phyloP scores from a whole-genome alignment of 805 yeast species.

The Candida coquimbonensis region DNA sequence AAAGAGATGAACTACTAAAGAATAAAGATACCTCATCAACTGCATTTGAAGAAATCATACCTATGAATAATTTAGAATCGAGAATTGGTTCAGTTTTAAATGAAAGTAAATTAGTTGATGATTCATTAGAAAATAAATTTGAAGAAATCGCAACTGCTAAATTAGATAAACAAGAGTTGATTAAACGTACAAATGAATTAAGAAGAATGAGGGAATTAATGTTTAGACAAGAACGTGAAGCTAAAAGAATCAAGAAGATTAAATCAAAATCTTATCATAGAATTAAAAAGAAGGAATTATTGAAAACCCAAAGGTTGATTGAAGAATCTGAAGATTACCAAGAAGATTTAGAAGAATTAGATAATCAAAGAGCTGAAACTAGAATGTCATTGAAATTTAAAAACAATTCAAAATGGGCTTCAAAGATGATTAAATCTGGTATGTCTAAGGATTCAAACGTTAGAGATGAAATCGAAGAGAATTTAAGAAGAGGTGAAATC shows the following conservation, averaged over 20 bases:
- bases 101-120: constrained; percentile 64
- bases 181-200: constrained; percentile 70
- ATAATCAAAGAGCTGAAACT: constrained; percentile 80
- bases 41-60: constrained; percentile 36
- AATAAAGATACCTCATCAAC: constrained; percentile 34
- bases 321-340: constrained; percentile 31
- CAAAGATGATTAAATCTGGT: constrained; percentile 82
- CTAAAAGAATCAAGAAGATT: constrained; percentile 88
- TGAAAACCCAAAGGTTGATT: constrained; percentile 61
- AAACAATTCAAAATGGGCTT: constrained; percentile 86
- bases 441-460: constrained; percentile 79
- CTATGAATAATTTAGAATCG: constrained; percentile 54
- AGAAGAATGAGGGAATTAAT: constrained; percentile 90
- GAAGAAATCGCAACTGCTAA: constrained; percentile 82
- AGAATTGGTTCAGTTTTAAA: constrained; percentile 54
- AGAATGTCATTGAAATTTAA: constrained; percentile 90
- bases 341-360: constrained; percentile 47
- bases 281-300: constrained; percentile 76
- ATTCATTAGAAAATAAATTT: constrained; percentile 70
- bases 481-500: constrained; percentile 82
- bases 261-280: constrained; percentile 86
- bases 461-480: constrained; percentile 88
- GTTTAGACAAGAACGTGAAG: constrained; percentile 91
- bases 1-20: background rate
- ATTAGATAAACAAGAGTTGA: constrained; percentile 72